These are phyloP conservation scores for Cryomyces antarcticus DNA, from an alignment of 495 filamentous ascomycete genomes.

Conservation along the genomic window DNA sequence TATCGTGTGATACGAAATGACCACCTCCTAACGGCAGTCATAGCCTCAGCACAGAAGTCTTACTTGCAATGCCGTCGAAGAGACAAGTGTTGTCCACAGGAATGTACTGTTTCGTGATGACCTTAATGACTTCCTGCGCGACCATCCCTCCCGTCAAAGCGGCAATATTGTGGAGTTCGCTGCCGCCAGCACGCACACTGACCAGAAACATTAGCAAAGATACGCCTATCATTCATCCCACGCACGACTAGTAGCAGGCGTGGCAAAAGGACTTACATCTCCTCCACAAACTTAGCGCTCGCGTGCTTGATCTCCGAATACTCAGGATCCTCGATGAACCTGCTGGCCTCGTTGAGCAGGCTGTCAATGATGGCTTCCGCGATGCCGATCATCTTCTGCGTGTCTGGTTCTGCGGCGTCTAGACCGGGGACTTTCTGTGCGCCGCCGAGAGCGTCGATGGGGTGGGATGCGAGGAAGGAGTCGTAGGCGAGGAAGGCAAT, in stretches of 20 bases:
- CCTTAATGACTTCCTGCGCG: constrained; percentile 90
- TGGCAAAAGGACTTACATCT: constrained; percentile 12
- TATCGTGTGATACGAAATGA: too few species aligned
- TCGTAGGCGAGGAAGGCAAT: constrained; percentile 53
- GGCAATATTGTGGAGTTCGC: constrained; percentile 89
- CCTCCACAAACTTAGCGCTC: constrained; percentile 13
- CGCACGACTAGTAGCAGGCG: background rate
- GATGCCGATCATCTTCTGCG: constrained; percentile 13
- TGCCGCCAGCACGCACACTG: constrained; percentile 53
- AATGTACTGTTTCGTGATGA: constrained; percentile 89
- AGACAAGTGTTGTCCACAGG: constrained; percentile 86
- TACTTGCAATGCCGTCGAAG: constrained; percentile 75
- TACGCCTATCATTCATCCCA: background rate
- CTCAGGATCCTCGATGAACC: constrained; percentile 21
- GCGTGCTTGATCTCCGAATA: constrained; percentile 25
- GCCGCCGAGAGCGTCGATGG: constrained; percentile 6
- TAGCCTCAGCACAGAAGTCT: constrained; percentile 43
- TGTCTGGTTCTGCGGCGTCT: constrained; percentile 11
- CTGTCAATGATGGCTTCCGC: constrained; percentile 25
- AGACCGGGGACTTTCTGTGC: constrained; percentile 8
- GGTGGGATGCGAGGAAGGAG: constrained; percentile 22
- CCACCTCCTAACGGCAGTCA: background rate
- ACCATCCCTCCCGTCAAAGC: constrained; percentile 78
- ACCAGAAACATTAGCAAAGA: background rate
- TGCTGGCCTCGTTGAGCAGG: constrained; percentile 27